Conservation (phyloP, 768 basidiomycete genomes). For the Calocybe cyanea region DNA sequence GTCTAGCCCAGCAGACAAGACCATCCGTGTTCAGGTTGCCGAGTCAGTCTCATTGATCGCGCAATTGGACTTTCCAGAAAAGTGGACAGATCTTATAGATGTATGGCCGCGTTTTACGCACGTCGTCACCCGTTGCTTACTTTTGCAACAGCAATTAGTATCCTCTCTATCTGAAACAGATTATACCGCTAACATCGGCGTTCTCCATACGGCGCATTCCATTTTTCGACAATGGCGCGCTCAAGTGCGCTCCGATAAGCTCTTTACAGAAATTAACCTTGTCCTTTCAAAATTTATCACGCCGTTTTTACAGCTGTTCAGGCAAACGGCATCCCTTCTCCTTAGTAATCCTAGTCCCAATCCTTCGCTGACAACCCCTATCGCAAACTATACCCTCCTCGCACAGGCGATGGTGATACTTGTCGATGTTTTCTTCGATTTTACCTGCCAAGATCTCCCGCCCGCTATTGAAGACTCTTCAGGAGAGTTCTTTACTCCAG, state of each 20-base stretch:
- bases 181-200: constrained; percentile 83
- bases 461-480: constrained; percentile 91
- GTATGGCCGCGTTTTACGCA: constrained; percentile 44
- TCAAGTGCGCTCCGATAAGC: constrained; percentile 79
- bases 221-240: constrained; percentile 95
- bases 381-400: constrained; percentile 44
- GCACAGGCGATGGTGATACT: constrained; percentile 77
- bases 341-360: constrained; percentile 36
- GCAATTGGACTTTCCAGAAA: constrained; percentile 83
- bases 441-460: constrained; percentile 93
- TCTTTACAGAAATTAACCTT: constrained; percentile 89
- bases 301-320: constrained; percentile 83
- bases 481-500: constrained; percentile 73
- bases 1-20: constrained; percentile 67
- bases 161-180: constrained; percentile 74
- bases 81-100: constrained; percentile 88
- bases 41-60: constrained; percentile 93
- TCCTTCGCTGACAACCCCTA: constrained; percentile 28
- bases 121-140: constrained; percentile 1
- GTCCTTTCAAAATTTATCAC: constrained; percentile 80
- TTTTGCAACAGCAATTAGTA: constrained; percentile 75
- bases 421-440: constrained; percentile 87
- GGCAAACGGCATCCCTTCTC: constrained; percentile 54
- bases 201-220: constrained; percentile 92
- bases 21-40: constrained; percentile 80